Evolutionary conservation across 345 rosid genomes (phyloP), one percentile per base, ranked within the genome.

Genomic region (Lepidium didymum): DNA sequence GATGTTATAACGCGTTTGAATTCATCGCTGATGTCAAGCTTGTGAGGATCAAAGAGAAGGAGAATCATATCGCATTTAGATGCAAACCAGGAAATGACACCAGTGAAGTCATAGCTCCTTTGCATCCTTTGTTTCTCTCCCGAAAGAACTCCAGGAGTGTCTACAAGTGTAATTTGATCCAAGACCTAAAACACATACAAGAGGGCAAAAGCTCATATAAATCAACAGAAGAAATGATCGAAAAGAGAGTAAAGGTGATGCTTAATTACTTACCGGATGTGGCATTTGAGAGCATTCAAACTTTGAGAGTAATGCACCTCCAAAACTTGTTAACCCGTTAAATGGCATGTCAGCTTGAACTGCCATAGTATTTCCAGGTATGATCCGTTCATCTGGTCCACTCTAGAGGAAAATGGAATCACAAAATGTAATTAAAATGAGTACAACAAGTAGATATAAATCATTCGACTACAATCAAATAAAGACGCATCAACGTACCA

Each of bases 261-360:
- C 67, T 8, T 11, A 38, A 19, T 35, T 50, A 44, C 89, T 87
- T 59, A 91, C 95, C 1, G 93, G 90, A 75, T 94, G 99, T 10
- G 96, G 96, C 96, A 91, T 89, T 71, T 91, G 96, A 49, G 99
- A 86, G 51, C 99, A 94, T 69, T 91, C 87, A 40, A 91, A 91
- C 67, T 94, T 89, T 34, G 90, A 94, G 66, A 83, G 71, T 75
- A 94, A 91, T 31, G 99, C 85, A 62, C 93, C 91, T 65, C 99
- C 99, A 78, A 86, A 94, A 44, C 84, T 86, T 55, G 96, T 83
- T 62, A 94, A 70, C 29, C 96, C 97, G 11, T 78, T 76, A 52
- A 87, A 94, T 53, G 97, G 96, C 85, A 89, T 80, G 58, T 91
- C 93, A 40, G 99, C 97, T 67, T 85, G 96, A 62, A 89, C 93